These are phyloP conservation scores for Suillus ampliporus DNA, from an alignment of 768 basidiomycete genomes.

Conservation along the genomic window DNA sequence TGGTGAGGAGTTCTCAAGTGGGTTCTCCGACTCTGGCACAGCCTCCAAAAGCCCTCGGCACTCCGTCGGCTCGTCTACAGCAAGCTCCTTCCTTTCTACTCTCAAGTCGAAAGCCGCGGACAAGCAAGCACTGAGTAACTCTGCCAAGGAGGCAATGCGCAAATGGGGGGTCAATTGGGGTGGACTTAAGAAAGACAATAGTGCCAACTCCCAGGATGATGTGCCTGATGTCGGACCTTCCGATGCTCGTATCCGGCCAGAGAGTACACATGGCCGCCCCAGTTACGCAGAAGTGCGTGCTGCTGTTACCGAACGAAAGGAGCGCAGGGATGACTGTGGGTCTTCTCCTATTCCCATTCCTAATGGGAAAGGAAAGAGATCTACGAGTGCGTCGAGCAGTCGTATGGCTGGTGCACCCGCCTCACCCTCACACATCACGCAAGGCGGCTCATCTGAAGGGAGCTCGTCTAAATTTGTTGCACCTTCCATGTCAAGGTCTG, in stretches of 20 bases:
- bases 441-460: constrained; percentile 26
- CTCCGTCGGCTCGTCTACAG: constrained; percentile 43
- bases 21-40: constrained; percentile 39
- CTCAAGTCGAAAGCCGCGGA: constrained; percentile 79
- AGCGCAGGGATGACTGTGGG: constrained; percentile 35
- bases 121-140: constrained; percentile 84
- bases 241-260: constrained; percentile 41
- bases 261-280: constrained; percentile 50
- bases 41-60: constrained; percentile 45
- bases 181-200: constrained; percentile 60
- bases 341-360: constrained; percentile 44
- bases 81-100: constrained; percentile 74
- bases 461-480: constrained; percentile 27
- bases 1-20: constrained; percentile 33
- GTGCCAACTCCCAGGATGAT: constrained; percentile 43
- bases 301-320: constrained; percentile 72
- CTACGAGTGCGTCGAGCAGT: constrained; percentile 32
- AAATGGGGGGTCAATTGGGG: constrained; percentile 92
- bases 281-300: constrained; percentile 79
- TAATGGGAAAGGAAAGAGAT: constrained; percentile 25
- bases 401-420: constrained; percentile 31
- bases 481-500: constrained; percentile 44
- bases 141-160: constrained; percentile 87
- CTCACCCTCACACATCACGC: constrained; percentile 27
- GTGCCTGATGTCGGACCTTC: constrained; percentile 47